These are phyloP conservation scores for Huiozyma sinensis DNA, from an alignment of 805 yeast genomes.

Conservation along the genomic window DNA sequence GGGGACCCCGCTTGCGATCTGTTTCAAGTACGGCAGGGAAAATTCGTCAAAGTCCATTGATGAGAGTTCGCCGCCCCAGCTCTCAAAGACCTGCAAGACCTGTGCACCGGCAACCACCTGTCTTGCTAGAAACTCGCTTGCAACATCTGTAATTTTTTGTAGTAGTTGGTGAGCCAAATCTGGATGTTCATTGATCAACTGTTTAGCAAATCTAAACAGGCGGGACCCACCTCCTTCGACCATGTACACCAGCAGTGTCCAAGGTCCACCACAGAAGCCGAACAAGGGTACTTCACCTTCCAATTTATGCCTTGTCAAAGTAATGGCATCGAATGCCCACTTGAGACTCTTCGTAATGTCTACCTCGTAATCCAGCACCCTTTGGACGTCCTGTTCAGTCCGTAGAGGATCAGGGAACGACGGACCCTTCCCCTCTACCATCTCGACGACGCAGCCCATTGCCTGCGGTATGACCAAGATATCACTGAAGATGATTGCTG, in stretches of 20 bases:
- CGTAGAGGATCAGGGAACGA: constrained; percentile 83
- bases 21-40: constrained; percentile 76
- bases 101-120: constrained; percentile 98
- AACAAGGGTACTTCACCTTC: constrained; percentile 86
- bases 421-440: constrained; percentile 93
- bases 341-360: constrained; percentile 70
- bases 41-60: constrained; percentile 82
- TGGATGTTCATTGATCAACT: constrained; percentile 81
- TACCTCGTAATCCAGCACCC: constrained; percentile 45
- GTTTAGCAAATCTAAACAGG: constrained; percentile 80
- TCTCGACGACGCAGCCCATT: constrained; percentile 89
- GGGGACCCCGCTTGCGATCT: constrained; percentile 63
- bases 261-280: constrained; percentile 96
- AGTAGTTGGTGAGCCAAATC: constrained; percentile 59
- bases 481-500: constrained; percentile 94
- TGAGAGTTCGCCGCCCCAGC: constrained; percentile 96
- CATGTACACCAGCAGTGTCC: constrained; percentile 96
- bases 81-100: constrained; percentile 91
- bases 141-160: constrained; percentile 73
- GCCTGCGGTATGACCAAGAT: constrained; percentile 96
- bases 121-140: constrained; percentile 83
- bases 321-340: constrained; percentile 94
- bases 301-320: constrained; percentile 76
- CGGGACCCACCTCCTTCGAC: constrained; percentile 95
- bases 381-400: constrained; percentile 52